Percentiles rank a stretch among this genome's conserved stretches.
phyloP scores from a whole-genome alignment of 1,284 basidiomycete genomes.

The Tilletia horrida region DNA sequence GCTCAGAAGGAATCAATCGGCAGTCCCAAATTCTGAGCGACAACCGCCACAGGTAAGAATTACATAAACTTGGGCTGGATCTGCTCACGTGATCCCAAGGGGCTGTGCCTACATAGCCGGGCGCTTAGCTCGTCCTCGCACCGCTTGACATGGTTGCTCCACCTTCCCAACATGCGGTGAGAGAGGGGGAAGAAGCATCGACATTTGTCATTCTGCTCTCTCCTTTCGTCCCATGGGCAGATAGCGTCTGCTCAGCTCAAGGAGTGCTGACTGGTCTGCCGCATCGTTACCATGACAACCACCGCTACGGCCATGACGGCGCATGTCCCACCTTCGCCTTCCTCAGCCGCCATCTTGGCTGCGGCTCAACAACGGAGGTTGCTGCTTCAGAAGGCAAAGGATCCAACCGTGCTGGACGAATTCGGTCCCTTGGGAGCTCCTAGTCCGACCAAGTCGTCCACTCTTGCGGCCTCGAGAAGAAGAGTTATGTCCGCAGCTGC shows the following conservation, averaged over 20 bases:
- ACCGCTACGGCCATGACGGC: neutral
- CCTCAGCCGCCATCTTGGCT: conserved; percentile 5
- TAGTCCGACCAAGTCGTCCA: neutral
- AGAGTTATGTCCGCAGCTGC: conserved; percentile 2
- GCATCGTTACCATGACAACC: neutral
- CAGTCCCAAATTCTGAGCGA: too few species aligned
- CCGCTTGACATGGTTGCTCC: too few species aligned
- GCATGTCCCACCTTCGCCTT: neutral
- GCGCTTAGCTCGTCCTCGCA: too few species aligned
- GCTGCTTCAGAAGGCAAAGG: conserved; percentile 25
- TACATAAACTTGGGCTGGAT: too few species aligned
- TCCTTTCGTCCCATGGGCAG: neutral
- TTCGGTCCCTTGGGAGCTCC: conserved; percentile 40
- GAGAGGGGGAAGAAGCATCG: too few species aligned
- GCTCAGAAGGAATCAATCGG: too few species aligned
- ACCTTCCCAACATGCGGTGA: too few species aligned
- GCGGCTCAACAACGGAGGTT: conserved; percentile 25
- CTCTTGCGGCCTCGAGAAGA: neutral
- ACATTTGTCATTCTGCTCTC: neutral
- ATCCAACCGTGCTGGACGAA: conserved; percentile 28
- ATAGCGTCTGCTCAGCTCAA: neutral
- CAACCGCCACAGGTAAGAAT: too few species aligned
- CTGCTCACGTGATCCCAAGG: too few species aligned
- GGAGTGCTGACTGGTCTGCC: too few species aligned
- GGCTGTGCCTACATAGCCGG: too few species aligned